Conservation (phyloP, 225 moss, liverwort and hornwort species). For the Thuidium tamariscinum region DNA sequence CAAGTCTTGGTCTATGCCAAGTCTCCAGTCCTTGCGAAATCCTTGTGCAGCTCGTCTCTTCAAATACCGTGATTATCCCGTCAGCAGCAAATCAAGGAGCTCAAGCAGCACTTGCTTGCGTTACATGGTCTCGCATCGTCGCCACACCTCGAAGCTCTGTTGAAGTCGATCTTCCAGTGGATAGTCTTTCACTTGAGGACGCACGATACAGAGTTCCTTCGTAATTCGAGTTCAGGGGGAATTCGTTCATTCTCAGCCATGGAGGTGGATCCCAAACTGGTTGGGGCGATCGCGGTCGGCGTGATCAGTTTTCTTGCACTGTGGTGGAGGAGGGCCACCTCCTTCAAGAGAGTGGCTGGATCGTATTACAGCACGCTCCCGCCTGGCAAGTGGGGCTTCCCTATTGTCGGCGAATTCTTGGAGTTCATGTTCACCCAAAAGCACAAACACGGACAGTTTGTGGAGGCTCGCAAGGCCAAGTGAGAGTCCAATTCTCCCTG, state of each 20-base stretch:
- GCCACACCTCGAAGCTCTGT: neutral
- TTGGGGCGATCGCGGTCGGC: neutral
- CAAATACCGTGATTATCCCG: neutral
- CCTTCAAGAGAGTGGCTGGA: constrained; percentile 3
- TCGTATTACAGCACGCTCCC: constrained; percentile 14
- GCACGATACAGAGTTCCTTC: no score
- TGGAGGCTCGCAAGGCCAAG: constrained; percentile 22
- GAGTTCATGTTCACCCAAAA: constrained; percentile 22
- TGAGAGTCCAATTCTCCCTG: neutral
- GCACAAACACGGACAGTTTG: constrained; percentile 19
- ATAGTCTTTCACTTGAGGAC: neutral
- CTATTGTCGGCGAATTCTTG: constrained; percentile 9
- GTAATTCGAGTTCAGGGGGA: no score
- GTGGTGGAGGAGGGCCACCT: constrained; percentile 14
- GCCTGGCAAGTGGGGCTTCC: constrained; percentile 26
- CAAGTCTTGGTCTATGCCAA: neutral
- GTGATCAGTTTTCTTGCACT: neutral
- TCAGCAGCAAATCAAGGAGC: neutral
- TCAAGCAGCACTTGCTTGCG: neutral
- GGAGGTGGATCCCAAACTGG: neutral
- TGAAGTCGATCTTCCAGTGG: neutral
- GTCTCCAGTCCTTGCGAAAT: neutral
- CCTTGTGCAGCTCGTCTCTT: neutral
- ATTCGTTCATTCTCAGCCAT: neutral
- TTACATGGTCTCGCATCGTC: neutral